Conservation (phyloP, 176 grass and related monocot species). For the Carex scoparia region DNA sequence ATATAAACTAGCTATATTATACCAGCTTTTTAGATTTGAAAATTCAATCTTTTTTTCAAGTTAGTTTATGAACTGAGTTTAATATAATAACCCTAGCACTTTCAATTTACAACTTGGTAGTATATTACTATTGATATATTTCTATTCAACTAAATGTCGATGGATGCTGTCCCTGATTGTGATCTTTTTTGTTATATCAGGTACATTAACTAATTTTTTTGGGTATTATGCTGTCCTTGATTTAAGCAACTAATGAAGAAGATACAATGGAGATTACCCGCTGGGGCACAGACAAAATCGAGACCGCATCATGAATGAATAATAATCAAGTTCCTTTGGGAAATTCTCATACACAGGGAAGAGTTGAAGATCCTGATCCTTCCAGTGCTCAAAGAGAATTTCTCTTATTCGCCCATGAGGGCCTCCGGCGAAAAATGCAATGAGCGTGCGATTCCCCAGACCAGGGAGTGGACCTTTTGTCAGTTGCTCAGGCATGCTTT, state of each 20-base stretch:
- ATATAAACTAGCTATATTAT: not conserved
- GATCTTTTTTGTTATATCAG: not conserved
- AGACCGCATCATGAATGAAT: slow-evolving; percentile 38
- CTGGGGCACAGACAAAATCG: slow-evolving; percentile 86
- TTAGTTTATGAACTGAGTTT: no score
- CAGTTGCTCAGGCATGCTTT: slow-evolving; percentile 44
- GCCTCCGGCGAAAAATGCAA: slow-evolving; percentile 66
- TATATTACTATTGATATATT: no score
- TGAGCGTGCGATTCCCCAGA: slow-evolving; percentile 20
- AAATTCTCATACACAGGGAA: slow-evolving; percentile 58
- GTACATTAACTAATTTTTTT: not conserved
- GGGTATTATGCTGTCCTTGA: not conserved
- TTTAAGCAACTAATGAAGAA: not conserved
- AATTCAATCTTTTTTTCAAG: no score
- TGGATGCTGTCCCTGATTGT: no score
- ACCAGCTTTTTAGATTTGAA: not conserved
- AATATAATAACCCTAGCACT: no score
- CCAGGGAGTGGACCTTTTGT: not conserved
- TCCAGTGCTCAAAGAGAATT: slow-evolving; percentile 49
- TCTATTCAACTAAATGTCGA: no score
- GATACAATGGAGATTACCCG: not conserved
- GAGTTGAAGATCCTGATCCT: slow-evolving; percentile 29
- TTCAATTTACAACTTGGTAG: no score
- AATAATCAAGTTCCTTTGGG: slow-evolving; percentile 38
- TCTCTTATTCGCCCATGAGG: slow-evolving; percentile 47